Evolutionary conservation across 192 early-diverging fungal species (phyloP).

Genomic region (Coemansia sp.): DNA sequence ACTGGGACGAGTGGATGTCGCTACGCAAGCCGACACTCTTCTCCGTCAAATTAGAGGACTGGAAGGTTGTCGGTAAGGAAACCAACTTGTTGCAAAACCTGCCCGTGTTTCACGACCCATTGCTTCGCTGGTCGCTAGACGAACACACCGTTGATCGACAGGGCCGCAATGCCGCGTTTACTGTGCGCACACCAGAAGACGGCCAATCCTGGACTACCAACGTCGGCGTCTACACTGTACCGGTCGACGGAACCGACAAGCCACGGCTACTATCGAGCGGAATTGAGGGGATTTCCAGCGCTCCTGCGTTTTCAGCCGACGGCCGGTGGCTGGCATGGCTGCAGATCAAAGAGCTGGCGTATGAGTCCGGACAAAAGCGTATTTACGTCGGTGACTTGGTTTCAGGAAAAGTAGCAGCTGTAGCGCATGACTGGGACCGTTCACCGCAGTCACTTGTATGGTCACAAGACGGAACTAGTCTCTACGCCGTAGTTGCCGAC

Average conservation of each 20-base stretch:
- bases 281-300: conserved; percentile 59
- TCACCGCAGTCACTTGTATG: conserved; percentile 63
- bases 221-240: conserved; percentile 60
- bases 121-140: conserved; percentile 49
- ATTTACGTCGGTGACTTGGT: conserved; percentile 58
- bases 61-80: conserved; percentile 8
- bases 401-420: background rate
- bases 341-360: conserved; percentile 72
- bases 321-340: conserved; percentile 73
- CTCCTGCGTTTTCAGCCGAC: conserved; percentile 65
- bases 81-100: conserved; percentile 24
- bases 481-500: conserved; percentile 67
- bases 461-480: conserved; percentile 57
- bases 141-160: conserved; percentile 64
- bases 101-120: conserved; percentile 23
- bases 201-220: conserved; percentile 69
- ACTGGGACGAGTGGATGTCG: conserved; percentile 68
- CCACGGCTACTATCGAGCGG: conserved; percentile 52
- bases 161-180: conserved; percentile 65
- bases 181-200: conserved; percentile 58
- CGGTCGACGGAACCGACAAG: background rate
- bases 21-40: conserved; percentile 42
- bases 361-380: conserved; percentile 75
- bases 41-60: background rate
- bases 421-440: conserved; percentile 58